Evolutionary conservation across 176 grass and related monocot genomes (phyloP), one percentile per base, ranked within the genome.

Genomic region (Bonia amplexicaulis): DNA sequence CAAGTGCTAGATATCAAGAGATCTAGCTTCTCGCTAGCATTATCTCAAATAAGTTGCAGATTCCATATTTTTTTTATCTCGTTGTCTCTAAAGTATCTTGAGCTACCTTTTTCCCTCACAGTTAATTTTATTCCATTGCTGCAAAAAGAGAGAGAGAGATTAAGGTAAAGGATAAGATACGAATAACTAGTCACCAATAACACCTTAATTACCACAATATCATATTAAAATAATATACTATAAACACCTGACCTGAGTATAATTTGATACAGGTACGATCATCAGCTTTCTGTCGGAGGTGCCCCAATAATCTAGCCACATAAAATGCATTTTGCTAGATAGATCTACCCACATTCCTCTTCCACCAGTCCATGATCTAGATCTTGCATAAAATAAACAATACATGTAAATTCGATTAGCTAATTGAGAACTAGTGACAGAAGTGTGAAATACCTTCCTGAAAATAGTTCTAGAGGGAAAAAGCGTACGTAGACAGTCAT

Each of bases 191-290:
- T 44, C 58, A 26, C 59, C 42, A 65, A 79, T 15, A 0, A 13
- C 48, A 79, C 6, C 76, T 79, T 19, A 79, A n/a, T n/a, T n/a
- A n/a, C 20, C 15, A 74, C 27, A 40, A 35, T 9, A 29, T 62
- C n/a, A 70, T 79, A 78, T 72, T 51, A 57, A 57, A 71, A 66
- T 77, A 74, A 12, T 60, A 69, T 39, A 76, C 41, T 55, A 71
- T 53, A 78, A 63, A 85, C 37, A 63, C 49, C 74, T 75, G 20
- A 98, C 96, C 96, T 98, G 93, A 77, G 96, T 98, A 75, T 95
- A 98, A 81, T 98, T 98, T 90, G 96, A 98, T 85, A 98, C 93
- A 83, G 95, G 96, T 92, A 76, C 96, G 93, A 40, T 98, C 96
- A 92, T 95, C 49, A 35, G 96, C 95, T 83, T 90, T 98, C 45